A percentile compares a stretch with the other conserved stretches of the same genome.
These are phyloP conservation scores for Chaetoscypha palmicola DNA, from an alignment of 2,329 filamentous ascomycete genomes.

Conservation along the genomic window DNA sequence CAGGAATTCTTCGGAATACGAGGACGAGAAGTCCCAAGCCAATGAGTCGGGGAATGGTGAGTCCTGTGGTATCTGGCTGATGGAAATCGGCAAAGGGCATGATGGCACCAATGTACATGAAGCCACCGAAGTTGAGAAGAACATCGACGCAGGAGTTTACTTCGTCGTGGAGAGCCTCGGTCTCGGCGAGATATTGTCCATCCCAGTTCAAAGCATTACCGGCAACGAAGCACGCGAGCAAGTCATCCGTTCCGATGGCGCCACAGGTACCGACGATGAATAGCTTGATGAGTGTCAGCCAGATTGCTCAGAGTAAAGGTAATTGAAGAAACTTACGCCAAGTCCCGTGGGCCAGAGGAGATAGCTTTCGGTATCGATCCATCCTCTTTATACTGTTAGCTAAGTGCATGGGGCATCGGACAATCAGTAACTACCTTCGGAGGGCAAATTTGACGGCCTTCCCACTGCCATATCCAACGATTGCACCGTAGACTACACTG, in stretches of 20 bases:
- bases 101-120: constrained; percentile 82
- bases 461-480: constrained; percentile 45
- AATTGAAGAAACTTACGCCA: constrained; percentile 35
- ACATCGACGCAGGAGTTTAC: constrained; percentile 86
- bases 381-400: constrained; percentile 54
- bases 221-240: constrained; percentile 83
- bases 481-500: constrained; percentile 66
- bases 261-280: constrained; percentile 82
- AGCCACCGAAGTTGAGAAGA: constrained; percentile 78
- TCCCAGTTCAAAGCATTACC: constrained; percentile 86
- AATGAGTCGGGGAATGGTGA: constrained; percentile 65
- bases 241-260: constrained; percentile 78
- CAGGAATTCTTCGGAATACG: constrained; percentile 61
- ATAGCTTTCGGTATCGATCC: constrained; percentile 12
- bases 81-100: constrained; percentile 68
- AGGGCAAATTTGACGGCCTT: background rate
- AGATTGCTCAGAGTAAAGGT: background rate
- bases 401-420: constrained; percentile 73
- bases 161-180: constrained; percentile 62
- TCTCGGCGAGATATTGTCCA: constrained; percentile 84
- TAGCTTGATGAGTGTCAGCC: constrained; percentile 33
- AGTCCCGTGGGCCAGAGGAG: constrained; percentile 56
- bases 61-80: constrained; percentile 49
- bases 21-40: constrained; percentile 67
- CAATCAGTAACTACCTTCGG: constrained; percentile 42